phyloP scores from a whole-genome alignment of 257 asterid genomes.

The Voacanga thouarsii region DNA sequence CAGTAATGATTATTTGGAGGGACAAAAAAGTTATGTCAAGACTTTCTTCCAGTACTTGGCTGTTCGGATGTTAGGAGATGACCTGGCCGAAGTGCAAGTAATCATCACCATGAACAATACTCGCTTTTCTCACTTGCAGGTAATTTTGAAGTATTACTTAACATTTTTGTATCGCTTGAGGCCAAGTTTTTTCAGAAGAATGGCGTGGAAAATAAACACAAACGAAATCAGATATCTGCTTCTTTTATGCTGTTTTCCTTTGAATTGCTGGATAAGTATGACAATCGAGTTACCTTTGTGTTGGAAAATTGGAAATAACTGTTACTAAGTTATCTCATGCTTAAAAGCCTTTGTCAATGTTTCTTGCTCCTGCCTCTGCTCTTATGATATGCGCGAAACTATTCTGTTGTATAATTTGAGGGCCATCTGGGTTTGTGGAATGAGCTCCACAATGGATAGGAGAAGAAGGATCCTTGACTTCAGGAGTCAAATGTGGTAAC shows the following conservation, averaged over 20 bases:
- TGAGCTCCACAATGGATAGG: neutral
- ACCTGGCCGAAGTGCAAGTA: constrained; percentile 47
- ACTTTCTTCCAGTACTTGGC: constrained; percentile 66
- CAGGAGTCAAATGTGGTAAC: neutral
- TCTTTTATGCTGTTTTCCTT: neutral
- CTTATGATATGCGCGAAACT: neutral
- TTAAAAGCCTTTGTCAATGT: neutral
- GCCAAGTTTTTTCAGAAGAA: neutral
- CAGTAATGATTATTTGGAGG: constrained; percentile 42
- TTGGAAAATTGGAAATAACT: neutral
- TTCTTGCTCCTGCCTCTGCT: neutral
- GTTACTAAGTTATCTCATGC: neutral
- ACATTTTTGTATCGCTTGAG: neutral
- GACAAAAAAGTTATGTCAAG: constrained; percentile 34
- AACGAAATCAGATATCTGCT: neutral
- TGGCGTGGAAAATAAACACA: neutral
- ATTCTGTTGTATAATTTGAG: neutral
- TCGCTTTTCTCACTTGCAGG: constrained; percentile 83
- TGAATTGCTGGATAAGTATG: neutral
- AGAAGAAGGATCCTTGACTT: neutral
- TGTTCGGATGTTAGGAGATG: constrained; percentile 63
- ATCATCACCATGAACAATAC: constrained; percentile 72
- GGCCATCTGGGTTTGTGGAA: neutral
- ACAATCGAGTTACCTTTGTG: neutral
- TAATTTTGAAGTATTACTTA: constrained; percentile 17